These are phyloP conservation scores for Hypoxylon sp. DNA, from an alignment of 2,329 filamentous ascomycete genomes.

Conservation along the genomic window DNA sequence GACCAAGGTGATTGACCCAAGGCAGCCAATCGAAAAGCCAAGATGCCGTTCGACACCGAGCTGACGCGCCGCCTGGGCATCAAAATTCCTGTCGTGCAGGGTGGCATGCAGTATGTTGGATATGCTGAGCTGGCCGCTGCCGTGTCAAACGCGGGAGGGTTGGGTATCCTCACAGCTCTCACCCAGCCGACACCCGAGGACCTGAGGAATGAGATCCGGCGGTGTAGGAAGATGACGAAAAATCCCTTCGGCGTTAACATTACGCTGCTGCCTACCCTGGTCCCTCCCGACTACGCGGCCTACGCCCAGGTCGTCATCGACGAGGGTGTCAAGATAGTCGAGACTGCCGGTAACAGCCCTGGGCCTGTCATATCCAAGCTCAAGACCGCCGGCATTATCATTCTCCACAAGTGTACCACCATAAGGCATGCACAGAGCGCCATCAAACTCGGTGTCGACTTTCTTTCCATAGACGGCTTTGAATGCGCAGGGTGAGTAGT, in stretches of 20 bases:
- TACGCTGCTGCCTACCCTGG: conserved; percentile 90
- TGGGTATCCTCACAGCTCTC: conserved; percentile 87
- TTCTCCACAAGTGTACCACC: conserved; percentile 98
- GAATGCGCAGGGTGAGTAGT: conserved; percentile 82
- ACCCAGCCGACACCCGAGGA: conserved; percentile 94
- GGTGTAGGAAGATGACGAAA: conserved; percentile 83
- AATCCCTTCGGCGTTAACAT: conserved; percentile 94
- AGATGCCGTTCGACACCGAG: conserved; percentile 72
- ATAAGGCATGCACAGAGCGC: conserved; percentile 94
- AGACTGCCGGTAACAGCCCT: conserved; percentile 90
- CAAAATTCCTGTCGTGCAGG: conserved; percentile 81
- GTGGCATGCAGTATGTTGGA: conserved; percentile 89
- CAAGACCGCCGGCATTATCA: conserved; percentile 82
- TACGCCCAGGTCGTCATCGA: conserved; percentile 95
- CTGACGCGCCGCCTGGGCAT: conserved; percentile 72
- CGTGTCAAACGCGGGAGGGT: conserved; percentile 84
- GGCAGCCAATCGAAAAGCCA: conserved; percentile 45
- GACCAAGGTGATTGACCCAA: conserved; percentile 26
- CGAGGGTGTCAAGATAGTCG: conserved; percentile 91
- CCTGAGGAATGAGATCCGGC: conserved; percentile 92
- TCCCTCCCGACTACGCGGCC: conserved; percentile 91
- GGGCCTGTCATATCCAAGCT: conserved; percentile 91
- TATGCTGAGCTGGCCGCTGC: conserved; percentile 84
- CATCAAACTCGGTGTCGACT: conserved; percentile 95
- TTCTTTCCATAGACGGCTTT: conserved; percentile 96